Evolutionary conservation across 371 early-diverging fungal genomes (phyloP), one percentile per base, ranked within the genome.

Genomic region (Mucor racemosus): DNA sequence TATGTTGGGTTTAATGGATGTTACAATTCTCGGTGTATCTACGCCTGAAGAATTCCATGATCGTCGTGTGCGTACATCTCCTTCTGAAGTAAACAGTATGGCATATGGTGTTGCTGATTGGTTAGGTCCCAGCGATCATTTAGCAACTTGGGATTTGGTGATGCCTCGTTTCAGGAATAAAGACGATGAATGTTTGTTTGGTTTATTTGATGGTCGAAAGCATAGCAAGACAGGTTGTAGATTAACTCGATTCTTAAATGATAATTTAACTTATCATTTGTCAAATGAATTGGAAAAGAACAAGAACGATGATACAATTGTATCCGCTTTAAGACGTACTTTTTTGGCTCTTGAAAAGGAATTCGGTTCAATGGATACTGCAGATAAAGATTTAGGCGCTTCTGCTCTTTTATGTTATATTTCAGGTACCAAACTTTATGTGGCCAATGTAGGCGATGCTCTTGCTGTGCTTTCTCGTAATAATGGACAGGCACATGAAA

Each of bases 391-490:
- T 1, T 66, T 78, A 7, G 92, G 91, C n/a, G 91, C 90, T 0
- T 88, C 91, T n/a, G 90, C 88, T 0, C 73, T 92, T 17, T 81
- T 97, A 13, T 92, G 91, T 7, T 95, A 93, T 68, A 85, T 97
- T 63, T 81, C 84, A n/a, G 93, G 90, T 31, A 90, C 87, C 48
- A 90, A 84, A 19, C 77, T 96, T 42, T 94, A 94, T 65, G 91
- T 94, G 14, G 95, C 95, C 15, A 95, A 95, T 72, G 92, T 91
- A n/a, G 96, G 97, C 17, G 95, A 97, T 76, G 88, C 92, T 0
- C 77, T 93, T 35, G 95, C 94, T 0, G 94, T 96, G 7, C 75
- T 96, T 13, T 92, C 92, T 11, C 81, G 92, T 46, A 90, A 91
- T 54, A 93, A 84, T 35, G 90, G 95, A 9, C 85, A 77, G 15